phyloP scores from a whole-genome alignment of 1,284 basidiomycete species.

The Sanguinoderma infundibulare region DNA sequence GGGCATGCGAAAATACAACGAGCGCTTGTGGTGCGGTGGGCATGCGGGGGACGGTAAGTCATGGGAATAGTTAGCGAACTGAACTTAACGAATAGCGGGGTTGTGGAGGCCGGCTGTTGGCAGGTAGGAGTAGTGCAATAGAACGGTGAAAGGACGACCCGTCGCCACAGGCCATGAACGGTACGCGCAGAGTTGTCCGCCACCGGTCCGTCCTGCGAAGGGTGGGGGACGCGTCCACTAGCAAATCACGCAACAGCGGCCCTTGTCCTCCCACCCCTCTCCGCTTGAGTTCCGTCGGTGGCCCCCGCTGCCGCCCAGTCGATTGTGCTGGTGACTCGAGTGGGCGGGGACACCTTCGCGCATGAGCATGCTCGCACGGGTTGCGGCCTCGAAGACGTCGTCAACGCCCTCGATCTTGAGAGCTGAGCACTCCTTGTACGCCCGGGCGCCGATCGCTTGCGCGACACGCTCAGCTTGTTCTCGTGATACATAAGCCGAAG shows the following conservation, averaged over 20 bases:
- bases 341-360: slow-evolving; percentile 75
- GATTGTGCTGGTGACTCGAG: slow-evolving; percentile 27
- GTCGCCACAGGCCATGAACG: neutral
- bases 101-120: neutral
- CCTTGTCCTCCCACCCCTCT: slow-evolving; percentile 50
- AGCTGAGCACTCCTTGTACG: slow-evolving; percentile 93
- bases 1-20: slow-evolving; percentile 16
- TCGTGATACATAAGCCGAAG: slow-evolving; percentile 61
- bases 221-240: slow-evolving; percentile 23
- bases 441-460: slow-evolving; percentile 81
- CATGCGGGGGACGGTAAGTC: neutral
- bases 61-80: neutral
- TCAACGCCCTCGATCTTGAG: slow-evolving; percentile 93
- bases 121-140: neutral
- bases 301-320: slow-evolving; percentile 33
- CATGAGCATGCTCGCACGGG: slow-evolving; percentile 92
- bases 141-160: neutral
- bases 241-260: slow-evolving; percentile 43
- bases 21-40: neutral
- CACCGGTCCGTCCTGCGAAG: too few relatives aligned
- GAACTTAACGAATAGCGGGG: neutral
- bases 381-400: slow-evolving; percentile 94
- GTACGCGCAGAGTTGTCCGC: neutral
- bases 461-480: slow-evolving; percentile 82
- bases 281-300: slow-evolving; percentile 57